Evolutionary conservation across 352 stramenopile genomes (phyloP).

Genomic region (Pythium monospermum): DNA sequence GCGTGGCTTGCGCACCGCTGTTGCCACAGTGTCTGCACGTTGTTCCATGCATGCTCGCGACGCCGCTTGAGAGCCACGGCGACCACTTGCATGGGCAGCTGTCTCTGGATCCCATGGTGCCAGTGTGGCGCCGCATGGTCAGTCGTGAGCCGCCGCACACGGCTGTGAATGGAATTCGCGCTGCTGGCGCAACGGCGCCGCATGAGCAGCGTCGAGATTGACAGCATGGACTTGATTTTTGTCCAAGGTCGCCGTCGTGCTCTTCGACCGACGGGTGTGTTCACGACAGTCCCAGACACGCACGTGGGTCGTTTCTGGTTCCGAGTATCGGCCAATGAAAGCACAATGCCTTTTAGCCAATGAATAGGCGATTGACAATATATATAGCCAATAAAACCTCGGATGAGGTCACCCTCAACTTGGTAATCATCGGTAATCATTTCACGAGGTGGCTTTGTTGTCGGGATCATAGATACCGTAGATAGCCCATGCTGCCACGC

Average conservation of each 20-base stretch:
- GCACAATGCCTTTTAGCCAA: background rate
- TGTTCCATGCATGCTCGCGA: slow-evolving; percentile 7
- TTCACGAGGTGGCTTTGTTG: too few species aligned
- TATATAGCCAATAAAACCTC: too few species aligned
- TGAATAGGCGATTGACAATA: background rate
- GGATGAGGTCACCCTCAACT: too few species aligned
- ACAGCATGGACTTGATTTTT: slow-evolving; percentile 1
- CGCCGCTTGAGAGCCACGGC: slow-evolving; percentile 13
- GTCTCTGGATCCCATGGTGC: background rate
- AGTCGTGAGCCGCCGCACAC: background rate
- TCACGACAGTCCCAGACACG: background rate
- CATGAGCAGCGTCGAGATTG: slow-evolving; percentile 5
- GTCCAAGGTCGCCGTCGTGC: too few species aligned
- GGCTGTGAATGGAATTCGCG: too few species aligned
- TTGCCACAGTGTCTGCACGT: slow-evolving; percentile 10
- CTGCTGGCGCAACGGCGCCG: too few species aligned
- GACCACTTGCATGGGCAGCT: slow-evolving; percentile 3
- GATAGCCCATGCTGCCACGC: too few species aligned
- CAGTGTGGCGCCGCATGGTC: background rate
- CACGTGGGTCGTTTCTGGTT: background rate
- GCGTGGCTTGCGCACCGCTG: slow-evolving; percentile 8
- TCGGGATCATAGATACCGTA: too few species aligned
- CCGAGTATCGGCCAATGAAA: background rate
- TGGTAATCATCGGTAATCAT: too few species aligned
- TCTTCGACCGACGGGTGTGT: too few species aligned